Evolutionary conservation across 306 rosid species (phyloP).

Genomic region (Lathyrus sativus): DNA sequence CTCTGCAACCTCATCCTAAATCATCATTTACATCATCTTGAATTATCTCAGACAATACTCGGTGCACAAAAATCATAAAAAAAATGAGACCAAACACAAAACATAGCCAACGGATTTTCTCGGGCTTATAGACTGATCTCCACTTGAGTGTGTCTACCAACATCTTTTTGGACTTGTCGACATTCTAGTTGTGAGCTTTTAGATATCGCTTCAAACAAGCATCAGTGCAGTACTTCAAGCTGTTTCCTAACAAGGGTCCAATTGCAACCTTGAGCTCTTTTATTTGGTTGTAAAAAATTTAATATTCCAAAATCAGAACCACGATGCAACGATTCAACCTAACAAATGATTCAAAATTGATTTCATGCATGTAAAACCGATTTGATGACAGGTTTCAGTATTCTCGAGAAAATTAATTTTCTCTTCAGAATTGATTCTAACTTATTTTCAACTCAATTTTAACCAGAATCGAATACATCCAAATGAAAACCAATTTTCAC

Average conservation of each 20-base stretch:
- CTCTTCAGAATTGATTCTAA: too few relatives aligned
- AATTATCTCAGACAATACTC: conserved; percentile 28
- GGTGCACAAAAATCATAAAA: conserved; percentile 19
- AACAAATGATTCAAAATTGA: too few relatives aligned
- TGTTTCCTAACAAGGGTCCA: conserved; percentile 70
- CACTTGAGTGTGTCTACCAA: conserved; percentile 73
- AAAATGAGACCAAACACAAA: conserved; percentile 45
- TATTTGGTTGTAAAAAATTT: conserved; percentile 45
- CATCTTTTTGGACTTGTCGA: too few relatives aligned
- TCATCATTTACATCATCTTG: conserved; percentile 18
- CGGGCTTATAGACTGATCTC: conserved; percentile 81
- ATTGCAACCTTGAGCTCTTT: conserved; percentile 64
- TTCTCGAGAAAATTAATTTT: too few relatives aligned
- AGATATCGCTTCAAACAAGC: conserved; percentile 73
- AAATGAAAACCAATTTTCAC: neutral
- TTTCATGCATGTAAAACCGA: too few relatives aligned
- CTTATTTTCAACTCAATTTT: too few relatives aligned
- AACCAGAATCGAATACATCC: too few relatives aligned
- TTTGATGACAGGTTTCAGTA: too few relatives aligned
- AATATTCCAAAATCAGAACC: conserved; percentile 20
- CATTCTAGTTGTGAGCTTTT: conserved; percentile 85
- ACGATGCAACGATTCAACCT: neutral
- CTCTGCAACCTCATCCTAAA: conserved; percentile 47
- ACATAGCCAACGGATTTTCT: conserved; percentile 88
- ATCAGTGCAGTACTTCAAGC: conserved; percentile 66